Conservation (phyloP, 495 filamentous ascomycete genomes). For the Neurospora sp. region DNA sequence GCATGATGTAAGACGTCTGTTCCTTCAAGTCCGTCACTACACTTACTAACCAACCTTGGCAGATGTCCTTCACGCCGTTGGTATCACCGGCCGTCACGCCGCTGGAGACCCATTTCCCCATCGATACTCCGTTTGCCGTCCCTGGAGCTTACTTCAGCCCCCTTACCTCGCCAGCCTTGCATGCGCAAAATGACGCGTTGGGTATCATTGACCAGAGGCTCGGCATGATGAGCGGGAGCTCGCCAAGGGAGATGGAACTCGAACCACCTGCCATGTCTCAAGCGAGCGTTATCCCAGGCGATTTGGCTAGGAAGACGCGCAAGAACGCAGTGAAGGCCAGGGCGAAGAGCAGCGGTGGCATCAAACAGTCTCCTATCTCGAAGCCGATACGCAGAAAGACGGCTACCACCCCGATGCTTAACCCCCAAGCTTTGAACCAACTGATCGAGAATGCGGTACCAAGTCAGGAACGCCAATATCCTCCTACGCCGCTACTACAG, state of each 20-base stretch:
- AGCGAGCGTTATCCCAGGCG: conserved; percentile 24
- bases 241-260: conserved; percentile 37
- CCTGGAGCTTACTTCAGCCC: conserved; percentile 91
- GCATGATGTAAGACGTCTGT: conserved; percentile 51
- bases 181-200: conserved; percentile 57
- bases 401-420: conserved; percentile 44
- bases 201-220: conserved; percentile 32
- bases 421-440: conserved; percentile 45
- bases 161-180: conserved; percentile 80
- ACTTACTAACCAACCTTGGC: conserved; percentile 22
- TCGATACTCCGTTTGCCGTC: conserved; percentile 68
- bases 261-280: conserved; percentile 20
- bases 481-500: conserved; percentile 14
- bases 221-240: conserved; percentile 27
- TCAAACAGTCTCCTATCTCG: conserved; percentile 76
- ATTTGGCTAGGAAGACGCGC: conserved; percentile 37
- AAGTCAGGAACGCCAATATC: conserved; percentile 9
- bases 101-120: conserved; percentile 69
- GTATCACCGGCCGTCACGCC: conserved; percentile 93
- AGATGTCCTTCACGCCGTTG: conserved; percentile 89
- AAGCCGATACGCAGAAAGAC: conserved; percentile 64
- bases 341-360: conserved; percentile 27
- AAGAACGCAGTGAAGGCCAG: conserved; percentile 37
- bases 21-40: background rate
- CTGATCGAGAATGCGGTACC: conserved; percentile 24